phyloP scores from a whole-genome alignment of 2,329 filamentous ascomycete species.

The Penicillium expansum region DNA sequence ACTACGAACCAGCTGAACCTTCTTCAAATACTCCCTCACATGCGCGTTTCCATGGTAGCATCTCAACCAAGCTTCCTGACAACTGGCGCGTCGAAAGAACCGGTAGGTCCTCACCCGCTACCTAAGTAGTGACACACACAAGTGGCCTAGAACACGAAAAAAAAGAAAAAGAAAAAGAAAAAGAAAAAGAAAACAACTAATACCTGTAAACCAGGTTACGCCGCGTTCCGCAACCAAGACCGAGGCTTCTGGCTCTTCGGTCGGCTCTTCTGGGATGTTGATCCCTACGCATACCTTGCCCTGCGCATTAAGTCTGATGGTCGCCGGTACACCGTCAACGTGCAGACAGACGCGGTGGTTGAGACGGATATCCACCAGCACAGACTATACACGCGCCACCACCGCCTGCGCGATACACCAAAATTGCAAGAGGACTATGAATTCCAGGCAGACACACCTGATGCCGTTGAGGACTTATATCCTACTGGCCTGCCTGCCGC shows the following conservation, averaged over 20 bases:
- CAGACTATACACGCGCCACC: constrained; percentile 61
- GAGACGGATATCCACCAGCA: constrained; percentile 97
- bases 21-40: constrained; percentile 55
- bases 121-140: background rate
- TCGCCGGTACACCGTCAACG: constrained; percentile 87
- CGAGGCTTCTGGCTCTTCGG: constrained; percentile 78
- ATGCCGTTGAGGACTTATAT: constrained; percentile 24
- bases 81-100: constrained; percentile 51
- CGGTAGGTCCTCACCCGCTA: constrained; percentile 23
- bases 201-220: constrained; percentile 64
- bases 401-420: constrained; percentile 30
- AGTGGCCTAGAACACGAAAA: background rate
- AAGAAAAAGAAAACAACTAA: background rate
- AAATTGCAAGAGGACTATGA: constrained; percentile 14
- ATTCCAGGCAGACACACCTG: constrained; percentile 21
- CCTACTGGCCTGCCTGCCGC: constrained; percentile 33
- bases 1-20: constrained; percentile 57
- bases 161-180: background rate
- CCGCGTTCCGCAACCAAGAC: constrained; percentile 83
- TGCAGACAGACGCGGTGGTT: constrained; percentile 91
- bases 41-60: constrained; percentile 79
- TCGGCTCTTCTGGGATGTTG: constrained; percentile 80
- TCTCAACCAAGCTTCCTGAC: constrained; percentile 78
- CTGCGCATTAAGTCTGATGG: constrained; percentile 88
- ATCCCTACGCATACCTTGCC: constrained; percentile 82